Conservation (phyloP, 345 rosid species). For the Eucalyptus camaldulensis region DNA sequence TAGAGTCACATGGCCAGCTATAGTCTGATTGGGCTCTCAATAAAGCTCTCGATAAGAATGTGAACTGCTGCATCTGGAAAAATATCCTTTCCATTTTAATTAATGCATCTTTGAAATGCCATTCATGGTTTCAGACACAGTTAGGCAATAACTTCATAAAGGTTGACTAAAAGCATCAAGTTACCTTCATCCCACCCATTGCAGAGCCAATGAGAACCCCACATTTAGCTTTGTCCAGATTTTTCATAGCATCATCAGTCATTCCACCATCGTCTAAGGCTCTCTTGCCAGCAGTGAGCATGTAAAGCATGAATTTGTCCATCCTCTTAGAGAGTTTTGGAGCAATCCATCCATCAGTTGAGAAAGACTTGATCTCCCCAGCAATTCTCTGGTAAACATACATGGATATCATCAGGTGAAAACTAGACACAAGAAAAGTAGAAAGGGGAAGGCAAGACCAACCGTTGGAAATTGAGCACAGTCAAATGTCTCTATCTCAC, state of each 20-base stretch:
- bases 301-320: conserved; percentile 50
- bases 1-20: not conserved
- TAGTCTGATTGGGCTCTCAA: not conserved
- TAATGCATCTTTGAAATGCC: not conserved
- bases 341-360: conserved; percentile 38
- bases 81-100: not conserved
- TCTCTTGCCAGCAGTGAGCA: conserved; percentile 48
- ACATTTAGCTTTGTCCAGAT: conserved; percentile 29
- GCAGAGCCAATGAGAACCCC: conserved; percentile 52
- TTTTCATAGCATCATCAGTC: conserved; percentile 23
- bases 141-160: not conserved
- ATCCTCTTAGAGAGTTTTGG: conserved; percentile 42
- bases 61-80: not conserved
- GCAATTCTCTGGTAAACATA: conserved; percentile 31
- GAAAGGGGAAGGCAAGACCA: not conserved
- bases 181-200: conserved; percentile 48
- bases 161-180: not conserved
- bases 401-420: not conserved
- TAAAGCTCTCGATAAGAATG: not conserved
- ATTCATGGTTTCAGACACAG: not conserved
- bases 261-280: conserved; percentile 50
- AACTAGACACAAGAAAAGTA: not conserved
- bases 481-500: conserved; percentile 41
- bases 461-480: conserved; percentile 41
- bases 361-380: conserved; percentile 46